Conservation (phyloP, 805 yeast species). For the Ogataea neopini region DNA sequence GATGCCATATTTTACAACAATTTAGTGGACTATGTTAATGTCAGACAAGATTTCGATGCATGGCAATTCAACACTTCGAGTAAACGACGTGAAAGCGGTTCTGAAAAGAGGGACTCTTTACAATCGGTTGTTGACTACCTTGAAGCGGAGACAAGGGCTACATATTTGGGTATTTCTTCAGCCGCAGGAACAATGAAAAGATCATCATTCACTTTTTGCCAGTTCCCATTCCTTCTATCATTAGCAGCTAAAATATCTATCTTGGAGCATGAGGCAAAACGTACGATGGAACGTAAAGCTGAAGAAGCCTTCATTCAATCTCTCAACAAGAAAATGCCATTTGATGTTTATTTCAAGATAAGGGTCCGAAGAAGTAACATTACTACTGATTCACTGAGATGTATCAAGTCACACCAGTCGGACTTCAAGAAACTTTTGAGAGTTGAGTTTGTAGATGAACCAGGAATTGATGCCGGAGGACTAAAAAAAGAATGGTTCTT, state of each 20-base stretch:
- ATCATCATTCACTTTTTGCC: slow-evolving; percentile 62
- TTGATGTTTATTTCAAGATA: slow-evolving; percentile 70
- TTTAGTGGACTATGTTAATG: slow-evolving; percentile 75
- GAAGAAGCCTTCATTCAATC: slow-evolving; percentile 86
- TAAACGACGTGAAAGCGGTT: slow-evolving; percentile 17
- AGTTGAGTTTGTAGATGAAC: slow-evolving; percentile 83
- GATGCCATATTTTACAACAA: slow-evolving; percentile 69
- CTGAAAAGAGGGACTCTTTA: slow-evolving; percentile 26
- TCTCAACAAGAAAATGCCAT: slow-evolving; percentile 56
- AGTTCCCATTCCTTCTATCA: slow-evolving; percentile 79
- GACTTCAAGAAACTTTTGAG: slow-evolving; percentile 74
- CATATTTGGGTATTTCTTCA: slow-evolving; percentile 38
- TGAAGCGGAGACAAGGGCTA: slow-evolving; percentile 34
- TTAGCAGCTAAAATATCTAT: slow-evolving; percentile 81
- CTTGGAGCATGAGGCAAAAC: slow-evolving; percentile 76
- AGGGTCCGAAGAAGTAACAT: slow-evolving; percentile 67
- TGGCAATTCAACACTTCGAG: slow-evolving; percentile 61
- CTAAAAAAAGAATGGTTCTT: slow-evolving; percentile 92
- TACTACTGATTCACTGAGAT: slow-evolving; percentile 71
- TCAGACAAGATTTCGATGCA: slow-evolving; percentile 75
- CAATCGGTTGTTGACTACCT: slow-evolving; percentile 49
- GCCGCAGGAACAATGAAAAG: slow-evolving; percentile 26
- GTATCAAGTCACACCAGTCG: slow-evolving; percentile 52
- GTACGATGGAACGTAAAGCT: slow-evolving; percentile 82
- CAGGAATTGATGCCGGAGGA: slow-evolving; percentile 96